Evolutionary conservation across 2,329 filamentous ascomycete species (phyloP).

Genomic region (Phialophora expanda): DNA sequence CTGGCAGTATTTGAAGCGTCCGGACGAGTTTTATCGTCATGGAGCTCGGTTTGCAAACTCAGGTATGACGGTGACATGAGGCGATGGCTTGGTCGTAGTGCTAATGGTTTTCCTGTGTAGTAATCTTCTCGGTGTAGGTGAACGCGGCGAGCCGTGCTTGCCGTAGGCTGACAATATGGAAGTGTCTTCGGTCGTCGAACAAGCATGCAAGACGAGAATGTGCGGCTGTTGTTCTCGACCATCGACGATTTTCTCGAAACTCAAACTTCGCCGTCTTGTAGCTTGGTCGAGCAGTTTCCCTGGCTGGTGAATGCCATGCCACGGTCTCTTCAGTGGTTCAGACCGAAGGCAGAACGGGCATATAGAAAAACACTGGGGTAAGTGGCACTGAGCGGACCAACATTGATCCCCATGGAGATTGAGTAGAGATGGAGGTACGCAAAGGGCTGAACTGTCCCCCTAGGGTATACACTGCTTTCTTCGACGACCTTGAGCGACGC

Average conservation of each 20-base stretch:
- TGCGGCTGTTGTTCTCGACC: conserved; percentile 45
- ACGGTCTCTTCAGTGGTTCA: conserved; percentile 53
- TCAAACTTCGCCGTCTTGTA: conserved; percentile 46
- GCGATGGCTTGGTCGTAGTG: not conserved
- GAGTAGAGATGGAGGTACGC: not conserved
- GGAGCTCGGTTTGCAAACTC: conserved; percentile 48
- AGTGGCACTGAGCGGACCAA: not conserved
- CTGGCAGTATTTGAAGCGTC: conserved; percentile 26
- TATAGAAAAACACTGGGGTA: conserved; percentile 43
- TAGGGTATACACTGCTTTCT: conserved; percentile 20
- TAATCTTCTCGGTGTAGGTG: conserved; percentile 5
- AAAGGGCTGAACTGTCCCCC: not conserved
- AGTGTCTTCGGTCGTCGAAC: conserved; percentile 55
- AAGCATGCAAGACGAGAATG: conserved; percentile 38
- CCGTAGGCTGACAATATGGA: not conserved
- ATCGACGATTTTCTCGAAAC: conserved; percentile 45
- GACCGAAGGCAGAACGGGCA: conserved; percentile 44
- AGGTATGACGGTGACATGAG: not conserved
- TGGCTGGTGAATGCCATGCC: conserved; percentile 51
- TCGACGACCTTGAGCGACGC: conserved; percentile 24
- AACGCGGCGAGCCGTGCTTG: conserved; percentile 14
- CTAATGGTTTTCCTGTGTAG: not conserved
- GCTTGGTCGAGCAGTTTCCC: conserved; percentile 54
- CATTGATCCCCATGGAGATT: not conserved
- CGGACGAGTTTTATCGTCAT: conserved; percentile 46